phyloP scores from a whole-genome alignment of 805 yeast species.

The Cyberlindnera mississippiensis region DNA sequence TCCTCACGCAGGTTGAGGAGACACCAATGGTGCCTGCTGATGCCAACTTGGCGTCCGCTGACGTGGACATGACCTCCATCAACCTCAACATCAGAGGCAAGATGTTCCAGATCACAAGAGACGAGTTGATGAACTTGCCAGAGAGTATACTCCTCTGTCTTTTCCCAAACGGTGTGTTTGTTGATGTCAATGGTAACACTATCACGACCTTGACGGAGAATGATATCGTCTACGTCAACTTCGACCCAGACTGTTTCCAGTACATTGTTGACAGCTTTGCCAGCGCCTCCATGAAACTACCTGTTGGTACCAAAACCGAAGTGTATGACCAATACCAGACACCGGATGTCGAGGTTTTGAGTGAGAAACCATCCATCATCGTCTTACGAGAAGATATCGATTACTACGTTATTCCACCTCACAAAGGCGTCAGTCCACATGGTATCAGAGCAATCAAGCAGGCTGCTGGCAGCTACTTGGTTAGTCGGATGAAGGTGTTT shows the following conservation, averaged over 20 bases:
- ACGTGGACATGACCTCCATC: conserved; percentile 51
- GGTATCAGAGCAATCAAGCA: conserved; percentile 67
- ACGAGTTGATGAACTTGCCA: conserved; percentile 87
- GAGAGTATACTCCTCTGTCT: conserved; percentile 83
- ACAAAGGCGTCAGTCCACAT: conserved; percentile 47
- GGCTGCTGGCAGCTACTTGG: conserved; percentile 66
- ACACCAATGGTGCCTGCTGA: conserved; percentile 34
- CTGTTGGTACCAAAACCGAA: conserved; percentile 36
- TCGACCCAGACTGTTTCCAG: conserved; percentile 81
- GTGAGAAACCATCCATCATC: conserved; percentile 82
- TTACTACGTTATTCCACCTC: conserved; percentile 84
- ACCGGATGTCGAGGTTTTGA: conserved; percentile 62
- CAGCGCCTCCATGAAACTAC: conserved; percentile 60
- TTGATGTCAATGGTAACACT: conserved; percentile 71
- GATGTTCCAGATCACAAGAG: conserved; percentile 73
- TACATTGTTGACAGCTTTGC: conserved; percentile 74
- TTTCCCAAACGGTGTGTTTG: conserved; percentile 86
- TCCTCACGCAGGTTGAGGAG: conserved; percentile 71
- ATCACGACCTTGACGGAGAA: conserved; percentile 76
- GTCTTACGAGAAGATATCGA: conserved; percentile 93
- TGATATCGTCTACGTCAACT: conserved; percentile 78
- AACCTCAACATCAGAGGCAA: conserved; percentile 74
- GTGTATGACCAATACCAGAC: conserved; percentile 33
- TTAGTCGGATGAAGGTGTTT: conserved; percentile 58
- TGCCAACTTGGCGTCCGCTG: conserved; percentile 25